These are phyloP conservation scores for Sphaerulina populicola DNA, from an alignment of 2,329 filamentous ascomycete genomes.

Conservation along the genomic window DNA sequence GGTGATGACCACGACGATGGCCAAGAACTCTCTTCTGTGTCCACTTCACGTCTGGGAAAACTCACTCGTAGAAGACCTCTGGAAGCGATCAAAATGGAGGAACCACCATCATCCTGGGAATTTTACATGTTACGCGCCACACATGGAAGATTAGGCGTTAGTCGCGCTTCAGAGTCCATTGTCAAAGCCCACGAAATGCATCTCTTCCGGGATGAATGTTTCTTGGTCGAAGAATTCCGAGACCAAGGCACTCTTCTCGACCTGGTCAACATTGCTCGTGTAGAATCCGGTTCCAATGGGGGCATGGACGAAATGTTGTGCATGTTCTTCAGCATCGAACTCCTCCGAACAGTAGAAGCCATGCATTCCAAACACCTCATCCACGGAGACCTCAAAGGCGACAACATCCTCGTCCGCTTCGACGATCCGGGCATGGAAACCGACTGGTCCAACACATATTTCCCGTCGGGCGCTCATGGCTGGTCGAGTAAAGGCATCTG, in stretches of 20 bases:
- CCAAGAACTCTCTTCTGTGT: constrained; percentile 34
- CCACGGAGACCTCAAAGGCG: constrained; percentile 89
- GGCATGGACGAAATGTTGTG: constrained; percentile 83
- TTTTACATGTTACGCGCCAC: constrained; percentile 89
- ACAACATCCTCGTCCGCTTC: constrained; percentile 87
- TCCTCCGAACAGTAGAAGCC: constrained; percentile 81
- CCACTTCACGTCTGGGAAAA: constrained; percentile 50
- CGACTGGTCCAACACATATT: constrained; percentile 57
- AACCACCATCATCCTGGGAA: constrained; percentile 82
- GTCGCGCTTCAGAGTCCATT: constrained; percentile 65
- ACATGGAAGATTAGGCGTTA: constrained; percentile 63
- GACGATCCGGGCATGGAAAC: constrained; percentile 42
- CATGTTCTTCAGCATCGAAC: constrained; percentile 92
- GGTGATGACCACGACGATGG: constrained; percentile 24
- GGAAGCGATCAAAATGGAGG: constrained; percentile 92
- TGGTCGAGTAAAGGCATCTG: constrained; percentile 74
- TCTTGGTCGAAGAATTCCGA: constrained; percentile 78
- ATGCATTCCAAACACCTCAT: constrained; percentile 71
- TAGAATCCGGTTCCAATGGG: constrained; percentile 45
- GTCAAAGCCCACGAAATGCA: constrained; percentile 84
- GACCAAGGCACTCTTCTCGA: constrained; percentile 91
- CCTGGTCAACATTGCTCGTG: constrained; percentile 76
- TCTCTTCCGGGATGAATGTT: constrained; percentile 81
- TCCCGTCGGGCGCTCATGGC: constrained; percentile 62
- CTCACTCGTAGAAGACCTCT: constrained; percentile 52